These are phyloP conservation scores for Alternaria gaisen DNA, from an alignment of 2,329 filamentous ascomycete genomes.

Conservation along the genomic window DNA sequence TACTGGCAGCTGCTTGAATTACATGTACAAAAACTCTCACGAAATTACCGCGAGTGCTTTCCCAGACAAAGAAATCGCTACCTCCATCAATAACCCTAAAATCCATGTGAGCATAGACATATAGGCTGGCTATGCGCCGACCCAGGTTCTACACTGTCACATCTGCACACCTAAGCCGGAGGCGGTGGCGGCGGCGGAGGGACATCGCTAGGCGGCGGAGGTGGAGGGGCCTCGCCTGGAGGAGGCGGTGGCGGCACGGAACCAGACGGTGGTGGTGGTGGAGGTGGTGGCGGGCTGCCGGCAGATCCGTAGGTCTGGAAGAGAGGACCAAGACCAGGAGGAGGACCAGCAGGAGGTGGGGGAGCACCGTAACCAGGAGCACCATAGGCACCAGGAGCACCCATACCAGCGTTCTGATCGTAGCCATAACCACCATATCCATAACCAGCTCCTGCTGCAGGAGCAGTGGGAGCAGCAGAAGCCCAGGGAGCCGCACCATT, in stretches of 20 bases:
- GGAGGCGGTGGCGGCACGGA: constrained; percentile 70
- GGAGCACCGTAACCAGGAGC: constrained; percentile 54
- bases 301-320: constrained; percentile 71
- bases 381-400: constrained; percentile 53
- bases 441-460: constrained; percentile 46
- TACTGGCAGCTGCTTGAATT: constrained; percentile 3
- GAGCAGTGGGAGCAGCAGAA: constrained; percentile 48
- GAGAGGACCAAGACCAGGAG: constrained; percentile 68
- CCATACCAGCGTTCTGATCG: constrained; percentile 36
- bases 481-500: constrained; percentile 52
- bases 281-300: constrained; percentile 67
- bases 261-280: constrained; percentile 68
- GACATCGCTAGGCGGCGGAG: constrained; percentile 67
- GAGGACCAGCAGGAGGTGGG: constrained; percentile 55
- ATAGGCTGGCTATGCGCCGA: neutral
- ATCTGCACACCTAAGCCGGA: constrained; percentile 28
- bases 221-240: constrained; percentile 59
- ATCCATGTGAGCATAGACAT: constrained; percentile 2
- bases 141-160: constrained; percentile 4
- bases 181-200: constrained; percentile 60
- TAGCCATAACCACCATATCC: constrained; percentile 54
- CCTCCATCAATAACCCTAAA: constrained; percentile 6
- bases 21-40: constrained; percentile 5
- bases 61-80: constrained; percentile 1
- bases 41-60: neutral